Percentiles rank a stretch among this genome's conserved stretches.
Conservation (phyloP, 139 green algal genomes). For the Chlorella sorokiniana region DNA sequence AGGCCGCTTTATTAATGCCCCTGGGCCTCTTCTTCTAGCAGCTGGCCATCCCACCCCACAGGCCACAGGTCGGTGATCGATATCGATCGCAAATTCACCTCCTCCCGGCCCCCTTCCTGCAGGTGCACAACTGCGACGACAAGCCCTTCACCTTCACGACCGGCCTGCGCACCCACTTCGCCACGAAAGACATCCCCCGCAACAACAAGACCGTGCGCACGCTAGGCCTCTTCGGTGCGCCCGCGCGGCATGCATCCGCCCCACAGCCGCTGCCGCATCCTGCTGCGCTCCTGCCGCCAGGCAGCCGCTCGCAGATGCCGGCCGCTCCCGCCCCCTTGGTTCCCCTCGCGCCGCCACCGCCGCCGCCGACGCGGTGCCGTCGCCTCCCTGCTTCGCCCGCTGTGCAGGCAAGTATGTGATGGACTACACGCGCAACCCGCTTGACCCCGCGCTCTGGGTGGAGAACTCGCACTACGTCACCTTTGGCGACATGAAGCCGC, state of each 20-base stretch:
- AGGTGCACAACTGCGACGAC: constrained; percentile 44
- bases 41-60: not conserved
- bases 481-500: constrained; percentile 31
- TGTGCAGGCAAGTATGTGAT: constrained; percentile 44
- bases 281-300: too few species aligned
- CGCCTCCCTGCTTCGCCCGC: not conserved
- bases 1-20: too few species aligned
- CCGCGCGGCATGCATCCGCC: not conserved
- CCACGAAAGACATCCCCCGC: constrained; percentile 16
- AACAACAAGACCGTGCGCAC: constrained; percentile 25
- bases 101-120: constrained; percentile 11
- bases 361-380: not conserved
- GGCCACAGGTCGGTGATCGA: not conserved
- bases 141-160: constrained; percentile 51
- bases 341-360: too few species aligned
- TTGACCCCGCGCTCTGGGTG: constrained; percentile 26
- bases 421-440: constrained; percentile 32
- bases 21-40: not conserved
- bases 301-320: too few species aligned
- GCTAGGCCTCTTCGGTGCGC: constrained; percentile 42
- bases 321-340: too few species aligned
- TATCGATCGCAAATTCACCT: too few species aligned
- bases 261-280: too few species aligned
- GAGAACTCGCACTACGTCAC: constrained; percentile 37
- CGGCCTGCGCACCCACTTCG: constrained; percentile 41